These are phyloP conservation scores for Diaporthe citri DNA, from an alignment of 2,329 filamentous ascomycete genomes.

Conservation along the genomic window DNA sequence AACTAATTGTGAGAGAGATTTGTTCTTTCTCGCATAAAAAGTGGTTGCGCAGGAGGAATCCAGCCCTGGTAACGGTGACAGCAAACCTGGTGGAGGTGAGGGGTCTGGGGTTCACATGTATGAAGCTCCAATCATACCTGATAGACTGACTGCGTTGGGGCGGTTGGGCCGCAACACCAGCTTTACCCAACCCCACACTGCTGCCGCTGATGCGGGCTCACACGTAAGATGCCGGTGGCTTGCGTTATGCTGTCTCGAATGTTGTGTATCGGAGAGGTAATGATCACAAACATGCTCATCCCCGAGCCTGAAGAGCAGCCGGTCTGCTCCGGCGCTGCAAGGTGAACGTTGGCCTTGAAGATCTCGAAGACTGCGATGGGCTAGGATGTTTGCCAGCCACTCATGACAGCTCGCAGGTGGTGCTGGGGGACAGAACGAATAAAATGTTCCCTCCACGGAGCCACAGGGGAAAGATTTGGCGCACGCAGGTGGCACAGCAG, in stretches of 20 bases:
- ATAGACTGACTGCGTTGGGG: not conserved
- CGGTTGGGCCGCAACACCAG: slow-evolving; percentile 22
- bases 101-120: not conserved
- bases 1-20: too few relatives aligned
- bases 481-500: slow-evolving; percentile 21
- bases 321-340: not conserved
- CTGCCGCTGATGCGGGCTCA: not conserved
- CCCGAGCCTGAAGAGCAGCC: not conserved
- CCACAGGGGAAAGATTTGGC: slow-evolving; percentile 11
- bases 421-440: not conserved
- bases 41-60: not conserved
- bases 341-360: not conserved
- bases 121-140: not conserved
- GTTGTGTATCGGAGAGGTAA: slow-evolving; percentile 1
- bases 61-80: not conserved
- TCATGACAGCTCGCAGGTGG: not conserved
- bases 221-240: not conserved
- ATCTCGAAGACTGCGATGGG: not conserved
- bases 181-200: not conserved
- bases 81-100: not conserved
- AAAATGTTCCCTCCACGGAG: too few relatives aligned
- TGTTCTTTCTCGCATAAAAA: not conserved
- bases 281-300: not conserved
- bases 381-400: not conserved
- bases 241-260: slow-evolving; percentile 2